Evolutionary conservation across 208 protist genomes (phyloP), one percentile per base, ranked within the genome.

Genomic region (Leishmania turanica): DNA sequence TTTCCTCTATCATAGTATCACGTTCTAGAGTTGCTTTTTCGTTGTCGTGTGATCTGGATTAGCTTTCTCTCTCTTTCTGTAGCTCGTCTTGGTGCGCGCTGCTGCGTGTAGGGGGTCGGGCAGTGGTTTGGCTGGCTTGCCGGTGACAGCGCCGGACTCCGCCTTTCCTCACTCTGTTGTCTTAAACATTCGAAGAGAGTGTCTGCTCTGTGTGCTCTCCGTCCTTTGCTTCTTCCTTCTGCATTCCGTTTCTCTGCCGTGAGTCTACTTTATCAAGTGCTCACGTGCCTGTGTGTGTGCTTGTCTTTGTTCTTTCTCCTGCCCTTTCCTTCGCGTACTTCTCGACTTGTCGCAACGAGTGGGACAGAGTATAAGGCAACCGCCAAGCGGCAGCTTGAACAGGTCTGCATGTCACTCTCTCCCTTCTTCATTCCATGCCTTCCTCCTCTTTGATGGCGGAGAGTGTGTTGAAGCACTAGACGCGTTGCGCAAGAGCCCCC

Each of bases 391-490:
- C 24, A 31, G 58, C 6, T 40, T 6, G 65, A 45, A 13, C 34
- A 19, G 7, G 65, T 71, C 65, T 15, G 37, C 37, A 8, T 45
- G 65, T 34, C 17, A 68, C 62, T 71, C 65, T 15, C 40, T 42
- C 47, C 34, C 24, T 24, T 13, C 56, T 64, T 81, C 81, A 45
- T 87, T 85, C 37, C 49, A 64, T 81, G 45, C 77, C 71, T 86
- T 78, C 27, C 64, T 65, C 58, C 66, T 77, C 69, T 78, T 60
- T 80, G 34, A 62, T 80, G 80, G 34, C 58, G 34, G 58, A 0
- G 27, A 31, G 58, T 31, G 58, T 31, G 27, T 6, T 31, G 58
- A 64, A 64, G 58, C 27, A 17, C 27, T 64, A 34, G 58, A 64
- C 27, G 0, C 11, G 58, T 64, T 27, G 58, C 15, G 3, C 19